Evolutionary conservation across 2,329 filamentous ascomycete genomes (phyloP).

Genomic region (Coleophoma eucalyptorum): DNA sequence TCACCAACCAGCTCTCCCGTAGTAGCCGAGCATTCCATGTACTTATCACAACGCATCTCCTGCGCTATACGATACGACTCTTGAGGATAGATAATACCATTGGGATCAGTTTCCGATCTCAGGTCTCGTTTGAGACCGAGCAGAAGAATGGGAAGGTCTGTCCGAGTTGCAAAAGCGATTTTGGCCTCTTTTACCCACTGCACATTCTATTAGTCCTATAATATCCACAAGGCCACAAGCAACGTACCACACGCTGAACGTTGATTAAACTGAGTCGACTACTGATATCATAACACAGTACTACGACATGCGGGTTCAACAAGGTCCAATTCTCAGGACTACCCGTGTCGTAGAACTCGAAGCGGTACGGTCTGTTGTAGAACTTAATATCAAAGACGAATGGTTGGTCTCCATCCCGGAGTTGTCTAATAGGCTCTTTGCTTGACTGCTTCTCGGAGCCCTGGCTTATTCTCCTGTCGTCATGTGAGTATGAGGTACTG

Average conservation of each 20-base stretch:
- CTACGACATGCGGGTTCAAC: constrained; percentile 52
- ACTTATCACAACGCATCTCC: constrained; percentile 56
- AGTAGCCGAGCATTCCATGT: constrained; percentile 59
- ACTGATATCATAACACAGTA: constrained; percentile 61
- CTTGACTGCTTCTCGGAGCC: constrained; percentile 34
- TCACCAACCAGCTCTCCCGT: constrained; percentile 55
- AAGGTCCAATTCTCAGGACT: constrained; percentile 55
- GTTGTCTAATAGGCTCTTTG: constrained; percentile 40
- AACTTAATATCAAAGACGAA: constrained; percentile 52
- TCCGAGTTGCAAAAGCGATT: constrained; percentile 36
- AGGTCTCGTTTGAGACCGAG: constrained; percentile 59
- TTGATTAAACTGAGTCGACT: constrained; percentile 54
- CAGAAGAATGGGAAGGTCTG: constrained; percentile 50
- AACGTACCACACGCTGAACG: constrained; percentile 49
- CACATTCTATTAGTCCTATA: background rate
- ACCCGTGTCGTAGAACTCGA: constrained; percentile 58
- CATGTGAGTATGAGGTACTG: background rate
- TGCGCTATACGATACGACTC: constrained; percentile 55
- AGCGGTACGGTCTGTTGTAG: constrained; percentile 41
- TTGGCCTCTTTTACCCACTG: constrained; percentile 57
- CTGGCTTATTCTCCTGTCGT: constrained; percentile 46
- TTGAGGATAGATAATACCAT: constrained; percentile 57
- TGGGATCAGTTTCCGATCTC: constrained; percentile 51
- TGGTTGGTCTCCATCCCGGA: constrained; percentile 57
- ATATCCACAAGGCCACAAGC: background rate